Evolutionary conservation across 129 eudicot species (phyloP).

Genomic region (Flaveria ramosissima): DNA sequence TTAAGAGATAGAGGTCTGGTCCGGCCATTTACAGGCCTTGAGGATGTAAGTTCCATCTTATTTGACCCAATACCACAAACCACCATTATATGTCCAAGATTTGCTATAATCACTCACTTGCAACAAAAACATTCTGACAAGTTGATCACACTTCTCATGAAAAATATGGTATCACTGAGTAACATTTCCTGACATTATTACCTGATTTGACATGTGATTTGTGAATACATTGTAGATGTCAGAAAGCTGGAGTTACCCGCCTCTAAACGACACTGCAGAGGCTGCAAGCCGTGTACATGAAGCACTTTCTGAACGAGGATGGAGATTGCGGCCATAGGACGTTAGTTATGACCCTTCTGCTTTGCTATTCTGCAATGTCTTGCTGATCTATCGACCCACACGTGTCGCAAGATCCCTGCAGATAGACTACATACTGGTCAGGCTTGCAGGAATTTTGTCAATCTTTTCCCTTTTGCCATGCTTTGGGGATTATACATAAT

Average conservation of each 20-base stretch:
- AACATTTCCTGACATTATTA: not conserved
- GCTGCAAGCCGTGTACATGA: constrained; percentile 80
- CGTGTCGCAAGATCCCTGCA: constrained; percentile 21
- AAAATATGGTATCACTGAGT: not conserved
- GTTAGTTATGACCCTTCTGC: not conserved
- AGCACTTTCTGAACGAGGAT: constrained; percentile 92
- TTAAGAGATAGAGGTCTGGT: constrained; percentile 79
- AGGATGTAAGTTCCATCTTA: constrained; percentile 80
- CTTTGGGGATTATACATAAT: constrained; percentile 28
- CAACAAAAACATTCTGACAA: not conserved
- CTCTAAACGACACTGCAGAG: constrained; percentile 85
- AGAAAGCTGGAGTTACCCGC: constrained; percentile 97
- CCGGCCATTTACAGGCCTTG: constrained; percentile 89
- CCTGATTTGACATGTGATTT: not conserved
- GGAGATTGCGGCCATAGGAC: constrained; percentile 74
- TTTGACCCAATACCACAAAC: not conserved
- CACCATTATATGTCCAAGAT: not conserved
- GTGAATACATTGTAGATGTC: constrained; percentile 56
- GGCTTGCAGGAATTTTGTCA: constrained; percentile 20
- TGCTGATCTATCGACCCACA: constrained; percentile 1
- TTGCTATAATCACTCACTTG: no score
- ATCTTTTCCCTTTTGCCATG: constrained; percentile 15
- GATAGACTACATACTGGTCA: constrained; percentile 13
- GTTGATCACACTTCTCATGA: not conserved
- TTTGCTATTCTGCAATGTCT: constrained; percentile 30